Evolutionary conservation across 208 protist species (phyloP).

Genomic region (Leishmania lainsoni): DNA sequence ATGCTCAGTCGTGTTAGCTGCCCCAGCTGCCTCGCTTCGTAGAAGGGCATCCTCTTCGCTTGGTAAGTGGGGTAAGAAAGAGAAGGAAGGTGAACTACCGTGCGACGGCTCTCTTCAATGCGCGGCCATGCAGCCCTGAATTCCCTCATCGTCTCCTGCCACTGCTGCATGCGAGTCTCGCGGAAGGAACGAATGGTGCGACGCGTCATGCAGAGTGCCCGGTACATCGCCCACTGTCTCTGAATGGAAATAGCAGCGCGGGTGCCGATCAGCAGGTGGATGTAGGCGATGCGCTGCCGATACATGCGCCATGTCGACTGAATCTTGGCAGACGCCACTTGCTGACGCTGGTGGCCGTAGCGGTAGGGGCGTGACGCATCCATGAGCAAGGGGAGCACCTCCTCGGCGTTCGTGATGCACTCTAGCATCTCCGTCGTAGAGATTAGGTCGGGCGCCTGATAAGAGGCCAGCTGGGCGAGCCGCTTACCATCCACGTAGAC

Average conservation of each 20-base stretch:
- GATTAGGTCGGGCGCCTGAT: constrained; percentile 57
- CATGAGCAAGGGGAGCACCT: constrained; percentile 70
- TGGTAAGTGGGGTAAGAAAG: constrained; percentile 84
- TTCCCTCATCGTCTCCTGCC: constrained; percentile 83
- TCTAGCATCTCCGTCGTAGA: constrained; percentile 61
- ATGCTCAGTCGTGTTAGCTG: constrained; percentile 87
- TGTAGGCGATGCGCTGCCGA: constrained; percentile 76
- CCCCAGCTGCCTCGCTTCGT: constrained; percentile 66
- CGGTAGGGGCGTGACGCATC: constrained; percentile 58
- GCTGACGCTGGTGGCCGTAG: constrained; percentile 54
- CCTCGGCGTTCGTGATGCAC: constrained; percentile 85
- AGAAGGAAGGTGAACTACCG: constrained; percentile 88
- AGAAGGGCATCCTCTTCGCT: constrained; percentile 82
- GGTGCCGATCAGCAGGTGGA: constrained; percentile 78
- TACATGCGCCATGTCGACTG: constrained; percentile 92
- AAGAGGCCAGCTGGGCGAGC: constrained; percentile 74
- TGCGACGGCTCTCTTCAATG: constrained; percentile 60
- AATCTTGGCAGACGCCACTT: constrained; percentile 85
- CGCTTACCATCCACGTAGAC: constrained; percentile 92
- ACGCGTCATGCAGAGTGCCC: constrained; percentile 70
- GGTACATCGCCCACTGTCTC: constrained; percentile 80
- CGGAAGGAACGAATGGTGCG: constrained; percentile 61
- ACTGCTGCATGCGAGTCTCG: constrained; percentile 65
- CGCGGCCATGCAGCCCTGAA: constrained; percentile 71
- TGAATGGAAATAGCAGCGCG: constrained; percentile 84